These are phyloP conservation scores for Cucumis cinereus DNA, from an alignment of 306 rosid species.

Conservation along the genomic window DNA sequence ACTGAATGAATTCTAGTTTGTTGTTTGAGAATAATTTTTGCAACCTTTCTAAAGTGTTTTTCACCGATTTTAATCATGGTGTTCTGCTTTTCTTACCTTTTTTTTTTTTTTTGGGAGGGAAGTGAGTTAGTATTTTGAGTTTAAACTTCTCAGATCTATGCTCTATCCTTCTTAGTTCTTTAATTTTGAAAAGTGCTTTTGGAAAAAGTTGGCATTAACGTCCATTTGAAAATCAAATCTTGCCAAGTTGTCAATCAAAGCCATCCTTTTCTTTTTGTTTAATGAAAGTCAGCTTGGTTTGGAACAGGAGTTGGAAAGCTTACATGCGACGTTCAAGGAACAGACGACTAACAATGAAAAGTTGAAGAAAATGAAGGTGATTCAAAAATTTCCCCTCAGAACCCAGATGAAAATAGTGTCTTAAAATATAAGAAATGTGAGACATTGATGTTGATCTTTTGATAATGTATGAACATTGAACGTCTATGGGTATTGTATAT, in stretches of 20 bases:
- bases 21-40: not conserved
- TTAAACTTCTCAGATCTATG: not conserved
- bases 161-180: not conserved
- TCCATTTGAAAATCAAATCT: not conserved
- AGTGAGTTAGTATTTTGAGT: not conserved
- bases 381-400: not conserved
- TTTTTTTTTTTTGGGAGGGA: not conserved
- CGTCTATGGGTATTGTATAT: not conserved
- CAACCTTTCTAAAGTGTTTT: not conserved
- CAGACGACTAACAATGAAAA: slow-evolving; percentile 7
- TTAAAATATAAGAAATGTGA: not conserved
- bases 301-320: slow-evolving; percentile 8
- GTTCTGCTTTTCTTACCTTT: not conserved
- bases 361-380: slow-evolving; percentile 14
- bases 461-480: not conserved
- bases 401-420: not conserved
- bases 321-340: slow-evolving; percentile 8
- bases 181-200: not conserved
- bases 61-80: not conserved
- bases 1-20: not conserved
- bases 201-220: not conserved
- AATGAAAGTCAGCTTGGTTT: not conserved
- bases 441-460: not conserved
- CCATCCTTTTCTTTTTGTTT: not conserved
- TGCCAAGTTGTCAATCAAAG: not conserved